Percentiles rank a stretch among this genome's conserved stretches.
Evolutionary conservation across 441 rosid genomes (phyloP).

Genomic region (Erodium moschatum): DNA sequence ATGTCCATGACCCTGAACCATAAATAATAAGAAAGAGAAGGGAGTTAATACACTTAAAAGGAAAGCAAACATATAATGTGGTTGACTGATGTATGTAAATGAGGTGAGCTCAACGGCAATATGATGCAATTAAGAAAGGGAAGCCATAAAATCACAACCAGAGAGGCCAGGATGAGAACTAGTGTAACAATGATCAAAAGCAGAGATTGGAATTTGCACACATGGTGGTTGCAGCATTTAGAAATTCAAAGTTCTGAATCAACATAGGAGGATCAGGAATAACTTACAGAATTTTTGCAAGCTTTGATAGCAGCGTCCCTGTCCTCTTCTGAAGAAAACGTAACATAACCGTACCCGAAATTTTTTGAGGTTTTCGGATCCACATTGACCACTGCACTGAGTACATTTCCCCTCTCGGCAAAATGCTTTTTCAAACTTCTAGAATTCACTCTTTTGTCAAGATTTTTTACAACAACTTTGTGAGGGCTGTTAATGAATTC

Average conservation of each 20-base stretch:
- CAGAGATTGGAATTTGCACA: too few relatives aligned
- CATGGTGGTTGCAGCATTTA: background rate
- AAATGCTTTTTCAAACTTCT: slow-evolving; percentile 51
- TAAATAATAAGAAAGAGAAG: too few relatives aligned
- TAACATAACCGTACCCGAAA: slow-evolving; percentile 70
- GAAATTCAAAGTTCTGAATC: background rate
- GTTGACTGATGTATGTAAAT: too few relatives aligned
- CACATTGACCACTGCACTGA: slow-evolving; percentile 72
- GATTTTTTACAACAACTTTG: slow-evolving; percentile 85
- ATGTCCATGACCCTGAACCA: too few relatives aligned
- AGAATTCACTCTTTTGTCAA: slow-evolving; percentile 62
- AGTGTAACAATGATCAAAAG: too few relatives aligned
- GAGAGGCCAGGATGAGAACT: too few relatives aligned
- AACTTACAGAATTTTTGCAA: slow-evolving; percentile 66
- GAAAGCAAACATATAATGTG: too few relatives aligned
- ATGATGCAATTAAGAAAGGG: background rate
- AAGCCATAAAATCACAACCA: background rate
- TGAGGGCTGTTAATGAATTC: slow-evolving; percentile 66
- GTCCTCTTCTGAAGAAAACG: slow-evolving; percentile 78
- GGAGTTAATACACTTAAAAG: too few relatives aligned
- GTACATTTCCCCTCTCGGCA: slow-evolving; percentile 66
- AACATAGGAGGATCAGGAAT: background rate
- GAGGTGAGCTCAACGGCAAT: too few relatives aligned
- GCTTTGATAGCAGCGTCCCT: slow-evolving; percentile 62
- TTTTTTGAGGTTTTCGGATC: slow-evolving; percentile 83